A percentile compares a stretch with the other conserved stretches of the same genome.
Conservation (phyloP, 2,329 filamentous ascomycete genomes). For the Penicillium digitatum region DNA sequence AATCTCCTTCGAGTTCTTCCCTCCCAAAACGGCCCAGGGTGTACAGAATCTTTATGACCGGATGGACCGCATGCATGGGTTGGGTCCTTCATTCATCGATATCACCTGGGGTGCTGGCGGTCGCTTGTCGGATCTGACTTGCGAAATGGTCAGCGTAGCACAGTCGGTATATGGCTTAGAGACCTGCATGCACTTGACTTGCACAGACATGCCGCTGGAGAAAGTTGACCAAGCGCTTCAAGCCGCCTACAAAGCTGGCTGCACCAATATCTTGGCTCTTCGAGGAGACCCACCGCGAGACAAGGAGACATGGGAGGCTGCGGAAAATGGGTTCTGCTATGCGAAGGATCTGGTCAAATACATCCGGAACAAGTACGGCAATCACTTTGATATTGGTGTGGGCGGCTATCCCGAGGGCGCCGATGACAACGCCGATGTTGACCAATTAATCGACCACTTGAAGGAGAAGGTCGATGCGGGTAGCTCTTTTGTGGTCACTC, state of each 20-base stretch:
- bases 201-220: slow-evolving; percentile 92
- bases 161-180: slow-evolving; percentile 94
- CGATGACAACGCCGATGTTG: slow-evolving; percentile 86
- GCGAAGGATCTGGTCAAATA: slow-evolving; percentile 86
- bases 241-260: slow-evolving; percentile 88
- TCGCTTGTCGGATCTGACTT: slow-evolving; percentile 82
- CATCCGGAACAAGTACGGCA: slow-evolving; percentile 72
- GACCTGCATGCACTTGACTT: slow-evolving; percentile 98
- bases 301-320: slow-evolving; percentile 86
- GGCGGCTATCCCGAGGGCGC: slow-evolving; percentile 94
- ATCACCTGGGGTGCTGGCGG: slow-evolving; percentile 98
- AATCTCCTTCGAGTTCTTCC: slow-evolving; percentile 99
- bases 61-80: slow-evolving; percentile 97
- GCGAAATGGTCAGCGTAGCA: slow-evolving; percentile 94
- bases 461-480: slow-evolving; percentile 97
- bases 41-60: slow-evolving; percentile 99
- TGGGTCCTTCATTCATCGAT: slow-evolving; percentile 94
- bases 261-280: slow-evolving; percentile 93
- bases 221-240: slow-evolving; percentile 86
- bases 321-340: slow-evolving; percentile 83
- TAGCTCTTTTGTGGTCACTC: slow-evolving; percentile 89
- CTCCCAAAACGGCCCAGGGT: slow-evolving; percentile 82
- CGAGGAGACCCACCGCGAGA: slow-evolving; percentile 91
- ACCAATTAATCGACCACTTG: slow-evolving; percentile 79
- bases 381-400: slow-evolving; percentile 96